Percentiles rank a stretch among this genome's conserved stretches.
phyloP scores from a whole-genome alignment of 305 asterid species.

The Fraxinus xanthoxyloides region DNA sequence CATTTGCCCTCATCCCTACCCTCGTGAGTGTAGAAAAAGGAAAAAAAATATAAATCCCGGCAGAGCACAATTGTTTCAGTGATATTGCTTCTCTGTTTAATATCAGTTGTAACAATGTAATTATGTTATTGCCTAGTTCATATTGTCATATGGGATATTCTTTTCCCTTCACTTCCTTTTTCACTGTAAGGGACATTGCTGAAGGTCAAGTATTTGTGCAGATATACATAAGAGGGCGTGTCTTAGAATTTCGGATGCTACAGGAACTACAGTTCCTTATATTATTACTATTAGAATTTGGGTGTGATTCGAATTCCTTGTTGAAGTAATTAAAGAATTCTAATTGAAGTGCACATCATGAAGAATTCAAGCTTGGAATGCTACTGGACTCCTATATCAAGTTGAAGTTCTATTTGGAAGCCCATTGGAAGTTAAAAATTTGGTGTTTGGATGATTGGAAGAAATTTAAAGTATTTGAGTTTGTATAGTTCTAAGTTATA shows the following conservation, averaged over 20 bases:
- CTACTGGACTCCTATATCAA: too few relatives aligned
- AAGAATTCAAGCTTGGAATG: too few relatives aligned
- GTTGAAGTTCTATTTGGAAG: too few relatives aligned
- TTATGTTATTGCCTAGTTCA: neutral
- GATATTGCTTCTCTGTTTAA: neutral
- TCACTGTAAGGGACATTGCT: neutral
- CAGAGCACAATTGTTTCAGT: neutral
- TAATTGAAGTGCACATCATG: too few relatives aligned
- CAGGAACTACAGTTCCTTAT: neutral
- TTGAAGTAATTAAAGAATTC: too few relatives aligned
- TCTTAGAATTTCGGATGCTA: neutral
- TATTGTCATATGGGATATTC: neutral
- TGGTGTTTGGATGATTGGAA: too few relatives aligned
- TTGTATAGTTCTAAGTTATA: too few relatives aligned
- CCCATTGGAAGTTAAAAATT: too few relatives aligned
- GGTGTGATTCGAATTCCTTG: too few relatives aligned
- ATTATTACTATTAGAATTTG: too few relatives aligned
- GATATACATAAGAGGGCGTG: neutral
- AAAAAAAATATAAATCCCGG: neutral
- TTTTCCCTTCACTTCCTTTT: neutral
- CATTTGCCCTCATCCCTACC: neutral
- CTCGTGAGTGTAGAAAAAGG: neutral
- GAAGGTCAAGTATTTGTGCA: neutral
- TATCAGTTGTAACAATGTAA: neutral
- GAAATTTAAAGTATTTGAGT: too few relatives aligned